phyloP scores from a whole-genome alignment of 805 yeast genomes.

The Barnettozyma pratensis region DNA sequence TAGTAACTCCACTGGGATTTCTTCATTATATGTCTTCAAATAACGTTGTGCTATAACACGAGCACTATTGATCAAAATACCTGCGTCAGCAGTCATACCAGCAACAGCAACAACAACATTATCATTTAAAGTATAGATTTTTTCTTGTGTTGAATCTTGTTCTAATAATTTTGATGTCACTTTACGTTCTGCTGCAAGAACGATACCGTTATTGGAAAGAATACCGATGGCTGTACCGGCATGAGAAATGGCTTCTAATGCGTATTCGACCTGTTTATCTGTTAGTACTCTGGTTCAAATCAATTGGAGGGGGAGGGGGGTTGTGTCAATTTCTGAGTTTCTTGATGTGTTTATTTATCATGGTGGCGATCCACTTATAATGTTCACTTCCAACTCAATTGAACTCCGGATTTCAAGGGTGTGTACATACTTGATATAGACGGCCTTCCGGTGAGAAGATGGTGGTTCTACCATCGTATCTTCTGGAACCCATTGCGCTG shows the following conservation, averaged over 20 bases:
- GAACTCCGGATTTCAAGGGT: no score
- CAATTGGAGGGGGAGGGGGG: not conserved
- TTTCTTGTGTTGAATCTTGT: constrained; percentile 91
- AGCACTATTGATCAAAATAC: constrained; percentile 83
- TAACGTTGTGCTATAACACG: constrained; percentile 80
- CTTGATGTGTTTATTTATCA: no score
- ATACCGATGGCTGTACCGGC: constrained; percentile 98
- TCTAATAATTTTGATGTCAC: constrained; percentile 89
- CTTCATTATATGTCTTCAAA: constrained; percentile 82
- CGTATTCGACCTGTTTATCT: constrained; percentile 72
- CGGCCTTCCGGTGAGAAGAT: constrained; percentile 99
- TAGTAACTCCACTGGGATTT: constrained; percentile 87
- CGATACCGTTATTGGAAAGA: constrained; percentile 82
- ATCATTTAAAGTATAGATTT: constrained; percentile 72
- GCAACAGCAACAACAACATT: constrained; percentile 92
- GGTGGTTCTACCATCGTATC: constrained; percentile 98
- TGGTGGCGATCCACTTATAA: constrained; percentile 4
- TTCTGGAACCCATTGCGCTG: constrained; percentile 66
- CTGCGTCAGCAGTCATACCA: constrained; percentile 97
- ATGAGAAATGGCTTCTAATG: constrained; percentile 94
- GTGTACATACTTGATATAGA: constrained; percentile 68
- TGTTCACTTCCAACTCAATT: no score
- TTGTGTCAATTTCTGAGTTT: no score
- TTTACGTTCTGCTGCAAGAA: constrained; percentile 93
- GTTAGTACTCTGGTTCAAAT: not conserved